Evolutionary conservation across 169 alveolate genomes (phyloP).

Genomic region (Ichthyophthirius multifiliis): DNA sequence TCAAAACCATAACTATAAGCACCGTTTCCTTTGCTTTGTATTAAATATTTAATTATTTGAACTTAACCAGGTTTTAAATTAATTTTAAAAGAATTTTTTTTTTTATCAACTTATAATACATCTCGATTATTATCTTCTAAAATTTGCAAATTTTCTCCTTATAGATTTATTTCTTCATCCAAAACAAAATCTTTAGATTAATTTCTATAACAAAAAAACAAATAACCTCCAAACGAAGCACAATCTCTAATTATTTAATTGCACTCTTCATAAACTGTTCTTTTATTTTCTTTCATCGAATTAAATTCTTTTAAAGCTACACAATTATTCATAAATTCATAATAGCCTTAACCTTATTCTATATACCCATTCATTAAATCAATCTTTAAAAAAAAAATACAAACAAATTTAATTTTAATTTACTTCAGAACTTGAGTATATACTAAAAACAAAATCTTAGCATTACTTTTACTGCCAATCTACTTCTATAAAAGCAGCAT

Average conservation of each 20-base stretch:
- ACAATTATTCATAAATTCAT: not conserved
- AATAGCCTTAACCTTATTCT: not conserved
- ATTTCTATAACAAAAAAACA: not conserved
- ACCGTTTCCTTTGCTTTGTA: not conserved
- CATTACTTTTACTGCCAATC: not conserved
- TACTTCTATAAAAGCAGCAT: not conserved
- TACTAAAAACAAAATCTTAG: not conserved
- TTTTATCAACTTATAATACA: not conserved
- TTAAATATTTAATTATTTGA: not conserved
- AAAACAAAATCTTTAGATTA: not conserved
- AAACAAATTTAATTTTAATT: not conserved
- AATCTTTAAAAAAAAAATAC: not conserved
- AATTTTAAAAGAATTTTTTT: not conserved
- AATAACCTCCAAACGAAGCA: not conserved
- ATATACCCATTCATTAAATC: not conserved
- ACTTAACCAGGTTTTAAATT: not conserved
- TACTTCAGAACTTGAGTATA: not conserved
- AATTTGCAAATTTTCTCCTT: not conserved
- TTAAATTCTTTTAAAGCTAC: not conserved
- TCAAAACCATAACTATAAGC: not conserved
- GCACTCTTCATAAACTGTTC: not conserved
- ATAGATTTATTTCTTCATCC: not conserved
- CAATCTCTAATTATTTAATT: not conserved
- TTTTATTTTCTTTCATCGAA: not conserved
- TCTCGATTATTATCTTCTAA: not conserved